phyloP scores from a whole-genome alignment of 805 yeast genomes.

The Yarrowia sp. region DNA sequence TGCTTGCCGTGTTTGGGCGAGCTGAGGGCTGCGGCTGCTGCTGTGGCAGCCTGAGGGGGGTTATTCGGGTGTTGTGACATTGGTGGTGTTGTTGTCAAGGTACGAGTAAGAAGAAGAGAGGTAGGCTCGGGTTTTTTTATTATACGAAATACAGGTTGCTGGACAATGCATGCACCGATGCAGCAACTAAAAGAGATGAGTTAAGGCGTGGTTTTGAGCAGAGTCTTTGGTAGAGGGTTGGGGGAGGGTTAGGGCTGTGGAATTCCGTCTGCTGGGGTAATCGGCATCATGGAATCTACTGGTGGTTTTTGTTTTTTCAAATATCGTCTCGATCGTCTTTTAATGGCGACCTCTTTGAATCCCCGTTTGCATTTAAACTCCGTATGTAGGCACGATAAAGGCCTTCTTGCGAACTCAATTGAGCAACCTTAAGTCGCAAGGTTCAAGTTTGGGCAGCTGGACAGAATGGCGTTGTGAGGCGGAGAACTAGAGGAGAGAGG shows the following conservation, averaged over 20 bases:
- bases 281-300: too few relatives aligned
- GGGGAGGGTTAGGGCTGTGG: too few relatives aligned
- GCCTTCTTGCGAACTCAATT: neutral
- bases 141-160: neutral
- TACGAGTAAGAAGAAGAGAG: neutral
- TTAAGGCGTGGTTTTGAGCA: neutral
- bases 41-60: neutral
- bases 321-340: neutral
- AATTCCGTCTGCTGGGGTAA: too few relatives aligned
- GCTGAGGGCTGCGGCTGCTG: neutral
- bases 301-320: neutral
- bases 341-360: neutral
- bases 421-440: neutral
- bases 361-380: neutral
- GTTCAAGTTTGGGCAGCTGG: neutral
- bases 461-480: neutral
- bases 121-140: neutral
- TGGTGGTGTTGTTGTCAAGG: neutral
- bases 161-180: neutral
- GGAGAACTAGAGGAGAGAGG: neutral
- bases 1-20: conserved; percentile 9
- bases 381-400: neutral
- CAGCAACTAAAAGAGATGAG: conserved; percentile 10
- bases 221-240: too few relatives aligned
- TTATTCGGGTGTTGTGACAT: neutral